Evolutionary conservation across 495 filamentous ascomycete species (phyloP).

Genomic region (Trichoderma gamsii): DNA sequence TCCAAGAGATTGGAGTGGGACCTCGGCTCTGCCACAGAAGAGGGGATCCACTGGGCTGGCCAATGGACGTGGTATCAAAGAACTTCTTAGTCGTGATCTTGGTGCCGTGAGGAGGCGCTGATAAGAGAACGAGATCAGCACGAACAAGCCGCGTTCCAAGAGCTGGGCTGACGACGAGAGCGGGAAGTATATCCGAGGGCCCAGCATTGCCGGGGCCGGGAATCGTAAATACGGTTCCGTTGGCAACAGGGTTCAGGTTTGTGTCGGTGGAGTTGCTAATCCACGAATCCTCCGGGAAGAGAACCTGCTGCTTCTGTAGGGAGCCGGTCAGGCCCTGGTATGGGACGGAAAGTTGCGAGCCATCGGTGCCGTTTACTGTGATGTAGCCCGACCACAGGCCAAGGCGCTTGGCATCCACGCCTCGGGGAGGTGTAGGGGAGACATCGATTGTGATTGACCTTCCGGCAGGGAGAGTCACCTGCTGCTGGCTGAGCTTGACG

Average conservation of each 20-base stretch:
- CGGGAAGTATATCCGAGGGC: constrained; percentile 26
- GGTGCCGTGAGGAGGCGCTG: constrained; percentile 22
- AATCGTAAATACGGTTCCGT: constrained; percentile 37
- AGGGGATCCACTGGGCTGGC: constrained; percentile 32
- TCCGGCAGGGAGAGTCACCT: constrained; percentile 33
- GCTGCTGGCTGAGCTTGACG: constrained; percentile 25
- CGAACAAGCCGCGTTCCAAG: constrained; percentile 39
- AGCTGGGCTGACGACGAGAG: constrained; percentile 25
- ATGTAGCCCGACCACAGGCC: constrained; percentile 51
- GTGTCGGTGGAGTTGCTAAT: constrained; percentile 32
- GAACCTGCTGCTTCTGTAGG: constrained; percentile 33
- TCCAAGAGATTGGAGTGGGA: constrained; percentile 28
- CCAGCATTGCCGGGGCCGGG: constrained; percentile 26
- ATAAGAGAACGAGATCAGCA: constrained; percentile 36
- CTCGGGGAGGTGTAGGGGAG: constrained; percentile 35
- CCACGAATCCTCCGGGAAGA: constrained; percentile 29
- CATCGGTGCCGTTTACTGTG: constrained; percentile 43
- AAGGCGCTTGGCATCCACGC: constrained; percentile 35
- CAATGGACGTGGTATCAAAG: constrained; percentile 36
- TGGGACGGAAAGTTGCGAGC: constrained; percentile 41
- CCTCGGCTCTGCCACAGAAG: constrained; percentile 36
- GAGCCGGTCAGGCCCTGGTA: constrained; percentile 47
- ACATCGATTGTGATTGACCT: constrained; percentile 36
- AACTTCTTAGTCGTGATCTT: constrained; percentile 24
- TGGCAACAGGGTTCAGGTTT: constrained; percentile 26